A percentile compares a stretch with the other conserved stretches of the same genome.
Evolutionary conservation across 2,329 filamentous ascomycete species (phyloP).

Genomic region (Ophiostoma montium): DNA sequence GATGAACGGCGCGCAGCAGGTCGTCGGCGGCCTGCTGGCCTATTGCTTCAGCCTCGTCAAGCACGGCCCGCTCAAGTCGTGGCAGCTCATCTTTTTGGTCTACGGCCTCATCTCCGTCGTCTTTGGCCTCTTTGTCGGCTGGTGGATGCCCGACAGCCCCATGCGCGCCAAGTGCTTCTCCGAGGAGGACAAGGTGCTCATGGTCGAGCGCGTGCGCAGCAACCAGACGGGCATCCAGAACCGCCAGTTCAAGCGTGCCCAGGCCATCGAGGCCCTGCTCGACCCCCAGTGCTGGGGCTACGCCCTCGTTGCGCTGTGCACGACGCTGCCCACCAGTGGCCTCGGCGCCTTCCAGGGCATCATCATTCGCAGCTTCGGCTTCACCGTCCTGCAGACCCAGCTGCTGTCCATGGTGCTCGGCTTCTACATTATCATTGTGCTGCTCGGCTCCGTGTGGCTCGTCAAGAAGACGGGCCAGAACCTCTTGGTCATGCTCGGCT

Average conservation of each 20-base stretch:
- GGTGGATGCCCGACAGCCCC: slow-evolving; percentile 53
- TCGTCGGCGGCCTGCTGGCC: slow-evolving; percentile 56
- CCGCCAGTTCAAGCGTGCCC: slow-evolving; percentile 30
- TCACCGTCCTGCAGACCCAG: slow-evolving; percentile 52
- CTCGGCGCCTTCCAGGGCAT: slow-evolving; percentile 62
- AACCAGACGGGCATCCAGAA: slow-evolving; percentile 51
- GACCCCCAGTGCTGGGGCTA: slow-evolving; percentile 58
- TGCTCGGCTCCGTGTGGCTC: slow-evolving; percentile 52
- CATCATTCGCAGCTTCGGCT: slow-evolving; percentile 57
- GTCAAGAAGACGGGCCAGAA: slow-evolving; percentile 56
- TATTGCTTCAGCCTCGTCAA: slow-evolving; percentile 46
- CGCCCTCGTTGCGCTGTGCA: slow-evolving; percentile 49
- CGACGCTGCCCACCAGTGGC: slow-evolving; percentile 58
- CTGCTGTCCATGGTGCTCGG: slow-evolving; percentile 63
- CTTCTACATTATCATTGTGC: slow-evolving; percentile 56
- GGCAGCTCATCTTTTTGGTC: slow-evolving; percentile 54
- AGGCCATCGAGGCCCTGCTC: slow-evolving; percentile 35
- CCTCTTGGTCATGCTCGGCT: slow-evolving; percentile 49
- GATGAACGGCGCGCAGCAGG: slow-evolving; percentile 64
- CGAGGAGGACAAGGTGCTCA: slow-evolving; percentile 50
- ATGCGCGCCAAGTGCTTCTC: slow-evolving; percentile 58
- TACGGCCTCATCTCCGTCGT: slow-evolving; percentile 50
- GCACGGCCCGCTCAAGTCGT: slow-evolving; percentile 40
- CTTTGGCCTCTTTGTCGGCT: slow-evolving; percentile 50
- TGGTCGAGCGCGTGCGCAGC: slow-evolving; percentile 44